A percentile compares a stretch with the other conserved stretches of the same genome.
Evolutionary conservation across 2,329 filamentous ascomycete genomes (phyloP).

Genomic region (Botrytis cinerea): DNA sequence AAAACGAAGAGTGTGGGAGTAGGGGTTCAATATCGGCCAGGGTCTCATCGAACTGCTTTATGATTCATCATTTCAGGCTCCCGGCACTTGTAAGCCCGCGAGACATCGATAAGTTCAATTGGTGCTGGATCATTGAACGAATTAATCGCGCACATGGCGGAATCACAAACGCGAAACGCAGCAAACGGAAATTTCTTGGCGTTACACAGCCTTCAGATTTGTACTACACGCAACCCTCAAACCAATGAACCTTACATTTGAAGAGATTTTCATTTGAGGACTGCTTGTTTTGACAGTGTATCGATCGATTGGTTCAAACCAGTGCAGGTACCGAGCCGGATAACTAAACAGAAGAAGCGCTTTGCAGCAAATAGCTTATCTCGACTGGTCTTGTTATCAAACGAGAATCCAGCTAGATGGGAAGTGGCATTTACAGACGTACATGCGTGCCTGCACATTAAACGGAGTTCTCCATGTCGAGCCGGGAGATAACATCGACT

Average conservation of each 20-base stretch:
- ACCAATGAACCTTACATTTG: background rate
- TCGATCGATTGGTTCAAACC: background rate
- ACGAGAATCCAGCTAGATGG: background rate
- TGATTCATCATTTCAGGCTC: background rate
- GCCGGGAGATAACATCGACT: background rate
- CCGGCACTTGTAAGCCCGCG: background rate
- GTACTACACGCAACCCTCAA: background rate
- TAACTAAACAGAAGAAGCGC: background rate
- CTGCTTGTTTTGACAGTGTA: background rate
- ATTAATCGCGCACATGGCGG: background rate
- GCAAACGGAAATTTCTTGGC: background rate
- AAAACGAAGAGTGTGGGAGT: background rate
- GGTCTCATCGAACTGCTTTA: background rate
- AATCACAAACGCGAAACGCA: background rate
- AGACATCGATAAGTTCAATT: background rate
- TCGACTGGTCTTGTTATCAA: background rate
- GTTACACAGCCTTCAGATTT: slow-evolving; percentile 1
- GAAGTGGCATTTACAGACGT: background rate
- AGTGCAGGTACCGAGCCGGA: background rate
- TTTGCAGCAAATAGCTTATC: too few species aligned
- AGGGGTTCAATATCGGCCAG: background rate
- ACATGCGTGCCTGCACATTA: too few species aligned
- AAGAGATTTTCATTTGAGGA: background rate
- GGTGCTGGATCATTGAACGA: background rate
- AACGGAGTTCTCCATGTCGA: background rate